These are phyloP conservation scores for Suillus americanus DNA, from an alignment of 768 basidiomycete species.

Conservation along the genomic window DNA sequence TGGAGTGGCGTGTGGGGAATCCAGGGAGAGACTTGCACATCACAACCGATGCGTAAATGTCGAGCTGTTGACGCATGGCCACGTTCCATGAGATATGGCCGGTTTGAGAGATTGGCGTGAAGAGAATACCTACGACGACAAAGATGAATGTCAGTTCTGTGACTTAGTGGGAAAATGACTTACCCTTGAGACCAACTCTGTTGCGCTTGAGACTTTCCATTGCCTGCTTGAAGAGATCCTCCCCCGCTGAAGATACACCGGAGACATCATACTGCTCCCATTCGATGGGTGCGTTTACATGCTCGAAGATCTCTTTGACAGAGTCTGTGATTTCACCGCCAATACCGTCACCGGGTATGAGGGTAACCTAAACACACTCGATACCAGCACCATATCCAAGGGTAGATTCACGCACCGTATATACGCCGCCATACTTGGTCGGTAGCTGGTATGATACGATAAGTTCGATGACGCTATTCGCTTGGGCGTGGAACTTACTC, in stretches of 20 bases:
- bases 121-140: slow-evolving; percentile 78
- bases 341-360: slow-evolving; percentile 98
- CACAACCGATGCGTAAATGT: slow-evolving; percentile 98
- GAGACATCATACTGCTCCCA: slow-evolving; percentile 99
- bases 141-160: slow-evolving; percentile 8
- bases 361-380: slow-evolving; percentile 67
- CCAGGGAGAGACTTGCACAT: slow-evolving; percentile 98
- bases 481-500: slow-evolving; percentile 44
- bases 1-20: slow-evolving; percentile 90
- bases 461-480: slow-evolving; percentile 8
- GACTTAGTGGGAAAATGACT: not conserved
- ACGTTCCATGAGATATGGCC: slow-evolving; percentile 99
- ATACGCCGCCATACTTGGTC: slow-evolving; percentile 91
- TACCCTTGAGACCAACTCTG: slow-evolving; percentile 97
- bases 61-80: slow-evolving; percentile 98
- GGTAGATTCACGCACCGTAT: slow-evolving; percentile 54
- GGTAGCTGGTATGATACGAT: slow-evolving; percentile 51
- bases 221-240: slow-evolving; percentile 94
- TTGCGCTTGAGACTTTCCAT: slow-evolving; percentile 98
- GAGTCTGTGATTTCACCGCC: slow-evolving; percentile 97
- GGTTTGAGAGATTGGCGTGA: slow-evolving; percentile 94
- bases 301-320: slow-evolving; percentile 98
- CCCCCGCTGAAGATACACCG: slow-evolving; percentile 91
- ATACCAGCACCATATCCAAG: slow-evolving; percentile 19
- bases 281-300: slow-evolving; percentile 97